These are phyloP conservation scores for Lathyrus aphaca DNA, from an alignment of 306 rosid genomes.

Conservation along the genomic window DNA sequence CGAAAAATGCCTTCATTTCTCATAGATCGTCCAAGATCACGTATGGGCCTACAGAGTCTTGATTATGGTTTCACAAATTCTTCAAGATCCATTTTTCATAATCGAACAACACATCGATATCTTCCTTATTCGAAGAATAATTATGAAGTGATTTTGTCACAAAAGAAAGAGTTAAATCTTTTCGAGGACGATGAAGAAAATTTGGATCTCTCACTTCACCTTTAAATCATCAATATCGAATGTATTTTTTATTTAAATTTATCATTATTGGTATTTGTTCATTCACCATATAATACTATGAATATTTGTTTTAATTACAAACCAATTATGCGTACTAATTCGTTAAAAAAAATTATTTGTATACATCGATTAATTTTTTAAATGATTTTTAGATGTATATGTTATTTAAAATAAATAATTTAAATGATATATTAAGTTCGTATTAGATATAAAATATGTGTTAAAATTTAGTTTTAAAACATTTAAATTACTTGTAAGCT, in stretches of 20 bases:
- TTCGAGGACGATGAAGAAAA: slow-evolving; percentile 8
- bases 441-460: too few relatives aligned
- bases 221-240: slow-evolving; percentile 29
- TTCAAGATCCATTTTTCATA: background rate
- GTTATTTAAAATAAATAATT: too few relatives aligned
- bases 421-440: too few relatives aligned
- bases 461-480: too few relatives aligned
- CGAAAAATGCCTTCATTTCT: background rate
- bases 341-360: too few relatives aligned
- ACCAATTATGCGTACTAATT: too few relatives aligned
- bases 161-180: slow-evolving; percentile 35
- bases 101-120: background rate
- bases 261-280: background rate
- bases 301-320: background rate
- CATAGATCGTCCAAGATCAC: background rate
- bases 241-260: background rate
- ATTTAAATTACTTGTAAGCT: too few relatives aligned
- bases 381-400: too few relatives aligned
- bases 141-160: background rate
- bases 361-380: too few relatives aligned
- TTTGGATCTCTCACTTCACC: slow-evolving; percentile 50
- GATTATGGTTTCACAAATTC: slow-evolving; percentile 31
- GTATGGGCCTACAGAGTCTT: background rate
- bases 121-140: background rate
- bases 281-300: background rate